Evolutionary conservation across 192 early-diverging fungal genomes (phyloP).

Genomic region (Backusella circina): DNA sequence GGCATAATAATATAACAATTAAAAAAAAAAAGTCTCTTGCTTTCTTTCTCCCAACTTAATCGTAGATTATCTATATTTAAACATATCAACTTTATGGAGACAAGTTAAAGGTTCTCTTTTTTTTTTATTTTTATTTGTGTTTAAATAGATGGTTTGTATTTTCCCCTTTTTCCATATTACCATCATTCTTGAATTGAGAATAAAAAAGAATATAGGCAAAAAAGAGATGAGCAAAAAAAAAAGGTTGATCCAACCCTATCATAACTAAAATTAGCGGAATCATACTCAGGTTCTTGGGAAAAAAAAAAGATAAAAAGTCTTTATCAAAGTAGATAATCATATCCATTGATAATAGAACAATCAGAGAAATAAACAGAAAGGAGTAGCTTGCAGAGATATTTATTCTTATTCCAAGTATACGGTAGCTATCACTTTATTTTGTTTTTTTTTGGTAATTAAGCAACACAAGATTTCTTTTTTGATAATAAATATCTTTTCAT

Average conservation of each 20-base stretch:
- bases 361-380: neutral
- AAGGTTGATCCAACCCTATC: no score
- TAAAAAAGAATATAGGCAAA: neutral
- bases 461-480: no score
- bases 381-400: neutral
- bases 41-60: neutral
- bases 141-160: neutral
- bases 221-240: neutral
- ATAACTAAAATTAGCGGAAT: no score
- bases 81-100: neutral
- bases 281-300: neutral
- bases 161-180: neutral
- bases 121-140: neutral
- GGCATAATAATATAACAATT: no score
- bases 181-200: neutral
- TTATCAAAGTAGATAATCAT: neutral
- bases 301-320: neutral
- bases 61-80: neutral
- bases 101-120: neutral
- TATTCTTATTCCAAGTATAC: no score
- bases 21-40: neutral
- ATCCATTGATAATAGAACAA: neutral
- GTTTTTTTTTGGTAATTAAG: no score
- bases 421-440: no score
- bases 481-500: no score